A percentile compares a stretch with the other conserved stretches of the same genome.
Evolutionary conservation across 1,284 basidiomycete species (phyloP).

Genomic region (Tilletia indica): DNA sequence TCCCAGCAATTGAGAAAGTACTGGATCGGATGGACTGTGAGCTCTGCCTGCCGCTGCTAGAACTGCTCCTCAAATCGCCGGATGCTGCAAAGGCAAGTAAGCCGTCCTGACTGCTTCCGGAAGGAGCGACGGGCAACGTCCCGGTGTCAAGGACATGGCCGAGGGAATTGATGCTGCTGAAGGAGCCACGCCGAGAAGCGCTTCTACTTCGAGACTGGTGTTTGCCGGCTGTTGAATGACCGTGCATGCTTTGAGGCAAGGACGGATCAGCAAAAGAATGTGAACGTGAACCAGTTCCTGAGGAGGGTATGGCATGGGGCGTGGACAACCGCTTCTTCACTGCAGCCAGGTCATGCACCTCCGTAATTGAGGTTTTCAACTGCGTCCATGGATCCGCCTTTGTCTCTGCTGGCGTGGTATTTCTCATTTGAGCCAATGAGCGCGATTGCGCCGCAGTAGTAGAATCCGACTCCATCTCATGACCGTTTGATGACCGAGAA

Average conservation of each 20-base stretch:
- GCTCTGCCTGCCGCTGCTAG: constrained; percentile 12
- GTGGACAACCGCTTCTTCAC: not conserved
- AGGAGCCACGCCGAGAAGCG: constrained; percentile 3
- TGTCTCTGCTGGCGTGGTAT: not conserved
- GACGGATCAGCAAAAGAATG: constrained; percentile 8
- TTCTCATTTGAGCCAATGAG: not conserved
- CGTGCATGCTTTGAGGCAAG: not conserved
- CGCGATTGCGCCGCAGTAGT: no score
- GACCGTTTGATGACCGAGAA: not conserved
- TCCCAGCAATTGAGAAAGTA: not conserved
- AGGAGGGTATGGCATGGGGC: not conserved
- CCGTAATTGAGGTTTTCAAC: not conserved
- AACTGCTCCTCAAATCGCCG: not conserved
- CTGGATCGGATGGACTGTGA: not conserved
- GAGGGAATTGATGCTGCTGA: constrained; percentile 3
- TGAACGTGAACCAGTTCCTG: not conserved
- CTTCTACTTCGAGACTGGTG: not conserved
- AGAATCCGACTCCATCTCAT: no score
- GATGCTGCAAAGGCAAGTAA: not conserved
- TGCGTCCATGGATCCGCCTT: constrained; percentile 6
- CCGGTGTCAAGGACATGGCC: not conserved
- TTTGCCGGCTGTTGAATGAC: not conserved
- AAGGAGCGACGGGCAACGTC: not conserved
- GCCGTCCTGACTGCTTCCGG: not conserved
- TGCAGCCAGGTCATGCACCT: not conserved